Conservation (phyloP, 176 grass and related monocot genomes). For the Ananas comosus region DNA sequence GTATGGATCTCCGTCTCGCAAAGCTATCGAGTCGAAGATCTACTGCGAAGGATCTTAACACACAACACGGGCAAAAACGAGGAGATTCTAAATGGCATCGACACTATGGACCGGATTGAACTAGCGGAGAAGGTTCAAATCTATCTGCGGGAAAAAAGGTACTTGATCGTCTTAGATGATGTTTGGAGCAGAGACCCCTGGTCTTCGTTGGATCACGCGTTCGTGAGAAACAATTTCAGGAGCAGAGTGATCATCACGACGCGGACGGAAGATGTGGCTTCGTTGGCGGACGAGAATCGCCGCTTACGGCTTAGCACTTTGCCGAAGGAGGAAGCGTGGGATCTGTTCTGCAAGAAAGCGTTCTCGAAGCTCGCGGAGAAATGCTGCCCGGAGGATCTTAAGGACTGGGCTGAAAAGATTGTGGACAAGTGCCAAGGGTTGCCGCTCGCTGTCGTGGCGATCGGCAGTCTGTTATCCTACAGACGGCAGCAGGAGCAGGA, state of each 20-base stretch:
- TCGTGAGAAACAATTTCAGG: slow-evolving; percentile 9
- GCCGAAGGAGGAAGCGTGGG: slow-evolving; percentile 17
- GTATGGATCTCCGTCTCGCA: slow-evolving; percentile 38
- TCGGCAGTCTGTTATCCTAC: slow-evolving; percentile 37
- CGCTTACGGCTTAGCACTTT: slow-evolving; percentile 15
- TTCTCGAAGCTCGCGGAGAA: slow-evolving; percentile 11
- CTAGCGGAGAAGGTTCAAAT: background rate
- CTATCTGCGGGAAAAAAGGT: background rate
- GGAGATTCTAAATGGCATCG: background rate
- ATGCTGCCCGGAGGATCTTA: slow-evolving; percentile 18
- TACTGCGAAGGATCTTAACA: slow-evolving; percentile 29
- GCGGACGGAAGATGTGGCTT: slow-evolving; percentile 22
- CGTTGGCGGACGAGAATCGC: background rate
- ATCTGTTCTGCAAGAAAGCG: slow-evolving; percentile 40
- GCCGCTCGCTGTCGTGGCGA: slow-evolving; percentile 33
- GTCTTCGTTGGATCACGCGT: slow-evolving; percentile 18
- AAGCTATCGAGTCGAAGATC: slow-evolving; percentile 23
- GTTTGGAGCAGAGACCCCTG: slow-evolving; percentile 21
- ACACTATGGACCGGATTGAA: background rate
- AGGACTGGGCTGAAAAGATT: slow-evolving; percentile 18
- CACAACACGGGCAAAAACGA: slow-evolving; percentile 2
- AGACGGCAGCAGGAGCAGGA: slow-evolving; percentile 20
- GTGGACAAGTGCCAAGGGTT: slow-evolving; percentile 34
- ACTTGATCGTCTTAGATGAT: slow-evolving; percentile 13
- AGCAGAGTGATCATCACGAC: slow-evolving; percentile 43